Evolutionary conservation across 2,329 filamentous ascomycete genomes (phyloP), one percentile per base, ranked within the genome.

Genomic region (Talaromyces funiculosus): DNA sequence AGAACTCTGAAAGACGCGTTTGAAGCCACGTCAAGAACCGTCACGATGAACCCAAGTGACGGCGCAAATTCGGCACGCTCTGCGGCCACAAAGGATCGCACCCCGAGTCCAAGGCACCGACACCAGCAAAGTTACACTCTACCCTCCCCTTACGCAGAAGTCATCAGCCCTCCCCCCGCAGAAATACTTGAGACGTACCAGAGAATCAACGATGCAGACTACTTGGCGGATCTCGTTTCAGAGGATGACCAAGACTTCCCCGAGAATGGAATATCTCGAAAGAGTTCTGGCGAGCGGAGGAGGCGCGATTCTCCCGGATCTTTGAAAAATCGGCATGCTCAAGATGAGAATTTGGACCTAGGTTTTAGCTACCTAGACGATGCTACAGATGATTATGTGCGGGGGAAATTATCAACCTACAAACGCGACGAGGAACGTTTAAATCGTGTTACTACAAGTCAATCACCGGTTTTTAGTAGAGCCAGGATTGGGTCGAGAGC

Each of bases 391-490:
- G 66, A 72, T 14, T 68, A 71, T 18, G 64, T 72, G 4, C 73
- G 71, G 51, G 73, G 69, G 33, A 73, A 68, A 35, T 63, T 71
- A 20, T 67, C 69, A 20, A 72, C 77, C 35, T 72, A 73, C 57
- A 67, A 71, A 26, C 66, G 69, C 54, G 76, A 79, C 57, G 73
- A 74, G 62, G 68, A 70, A 63, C 73, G 76, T 35, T 66, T 79
- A 29, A 69, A 69, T 64, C 71, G 72, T 24, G 75, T 71, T 20
- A 76, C 74, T 7, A 66, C 70, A 31, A 73, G 68, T 63, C 71
- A 70, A 24, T 74, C 73, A 2, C 75, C 76, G 2, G 70, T 77
- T 22, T 72, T 78, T 61, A 73, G 75, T 55, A 76, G 71, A 63
- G 73, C 72, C 29, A 72, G 68, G 38, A 67, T 67, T n/a, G 72